Percentiles rank a stretch among this genome's conserved stretches.
These are phyloP conservation scores for Kluyveromyces sp. DNA, from an alignment of 1,139 yeast genomes.

Conservation along the genomic window DNA sequence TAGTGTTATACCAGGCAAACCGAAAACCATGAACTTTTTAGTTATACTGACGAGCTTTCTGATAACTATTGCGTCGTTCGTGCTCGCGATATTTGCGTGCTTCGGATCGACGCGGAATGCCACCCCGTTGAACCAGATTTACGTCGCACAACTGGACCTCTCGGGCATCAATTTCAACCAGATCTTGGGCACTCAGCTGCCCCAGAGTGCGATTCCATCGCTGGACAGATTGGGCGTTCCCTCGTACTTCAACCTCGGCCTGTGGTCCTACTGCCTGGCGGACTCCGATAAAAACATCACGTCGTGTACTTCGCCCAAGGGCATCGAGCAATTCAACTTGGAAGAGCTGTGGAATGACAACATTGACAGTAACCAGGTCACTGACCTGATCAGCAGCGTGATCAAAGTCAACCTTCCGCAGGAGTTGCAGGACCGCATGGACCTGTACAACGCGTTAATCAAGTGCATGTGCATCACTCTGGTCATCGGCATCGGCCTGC, in stretches of 20 bases:
- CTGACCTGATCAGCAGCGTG: constrained; percentile 16
- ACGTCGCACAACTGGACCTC: constrained; percentile 26
- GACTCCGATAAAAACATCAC: constrained; percentile 15
- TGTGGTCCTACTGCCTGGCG: constrained; percentile 30
- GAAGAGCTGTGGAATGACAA: constrained; percentile 20
- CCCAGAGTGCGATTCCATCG: constrained; percentile 10
- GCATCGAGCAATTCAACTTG: constrained; percentile 26
- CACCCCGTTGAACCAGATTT: constrained; percentile 25
- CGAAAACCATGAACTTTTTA: constrained; percentile 1
- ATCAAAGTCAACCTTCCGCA: constrained; percentile 22
- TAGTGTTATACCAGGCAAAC: neutral
- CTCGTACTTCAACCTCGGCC: constrained; percentile 24
- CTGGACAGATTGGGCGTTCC: constrained; percentile 18
- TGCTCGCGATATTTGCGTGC: constrained; percentile 26
- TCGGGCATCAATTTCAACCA: constrained; percentile 12
- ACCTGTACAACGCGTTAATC: constrained; percentile 21
- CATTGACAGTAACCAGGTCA: constrained; percentile 19
- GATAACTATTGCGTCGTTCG: constrained; percentile 4
- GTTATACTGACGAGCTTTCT: neutral
- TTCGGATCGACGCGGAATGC: constrained; percentile 29
- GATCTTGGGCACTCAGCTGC: constrained; percentile 14
- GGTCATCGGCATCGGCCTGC: constrained; percentile 23
- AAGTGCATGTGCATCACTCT: constrained; percentile 28
- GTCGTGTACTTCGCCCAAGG: constrained; percentile 26
- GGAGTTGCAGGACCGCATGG: constrained; percentile 19